phyloP scores from a whole-genome alignment of 768 basidiomycete species.

The Mycena indigotica region DNA sequence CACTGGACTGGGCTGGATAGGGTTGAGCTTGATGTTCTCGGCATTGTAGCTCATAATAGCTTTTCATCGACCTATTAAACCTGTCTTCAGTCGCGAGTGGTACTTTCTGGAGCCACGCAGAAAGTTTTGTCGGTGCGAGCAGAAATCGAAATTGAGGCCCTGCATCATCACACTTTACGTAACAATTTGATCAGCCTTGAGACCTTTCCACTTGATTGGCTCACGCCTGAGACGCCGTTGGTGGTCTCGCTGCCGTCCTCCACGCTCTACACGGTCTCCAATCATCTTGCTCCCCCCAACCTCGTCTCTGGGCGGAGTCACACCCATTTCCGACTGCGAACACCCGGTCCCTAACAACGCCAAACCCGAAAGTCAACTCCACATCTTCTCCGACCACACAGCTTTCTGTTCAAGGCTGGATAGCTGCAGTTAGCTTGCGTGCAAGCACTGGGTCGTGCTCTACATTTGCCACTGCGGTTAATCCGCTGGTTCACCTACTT shows the following conservation, averaged over 20 bases:
- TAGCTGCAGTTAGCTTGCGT: background rate
- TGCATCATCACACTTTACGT: background rate
- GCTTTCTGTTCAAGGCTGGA: background rate
- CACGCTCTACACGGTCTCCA: background rate
- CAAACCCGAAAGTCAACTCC: background rate
- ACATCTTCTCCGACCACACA: background rate
- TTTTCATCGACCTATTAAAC: background rate
- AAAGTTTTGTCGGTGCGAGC: too few relatives aligned
- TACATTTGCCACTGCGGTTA: background rate
- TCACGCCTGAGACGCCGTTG: background rate
- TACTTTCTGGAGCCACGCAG: background rate
- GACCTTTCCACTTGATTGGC: background rate
- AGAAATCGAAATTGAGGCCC: too few relatives aligned
- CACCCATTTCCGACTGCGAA: background rate
- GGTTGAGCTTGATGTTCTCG: background rate
- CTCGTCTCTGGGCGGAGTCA: background rate
- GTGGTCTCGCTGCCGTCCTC: background rate
- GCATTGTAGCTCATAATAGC: background rate
- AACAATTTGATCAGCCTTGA: background rate
- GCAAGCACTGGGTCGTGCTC: background rate
- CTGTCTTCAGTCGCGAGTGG: background rate
- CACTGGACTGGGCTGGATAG: background rate
- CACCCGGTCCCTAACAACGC: background rate
- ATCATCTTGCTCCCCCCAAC: background rate
- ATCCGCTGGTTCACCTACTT: background rate